Evolutionary conservation across 768 basidiomycete genomes (phyloP).

Genomic region (Amanita rubescens): DNA sequence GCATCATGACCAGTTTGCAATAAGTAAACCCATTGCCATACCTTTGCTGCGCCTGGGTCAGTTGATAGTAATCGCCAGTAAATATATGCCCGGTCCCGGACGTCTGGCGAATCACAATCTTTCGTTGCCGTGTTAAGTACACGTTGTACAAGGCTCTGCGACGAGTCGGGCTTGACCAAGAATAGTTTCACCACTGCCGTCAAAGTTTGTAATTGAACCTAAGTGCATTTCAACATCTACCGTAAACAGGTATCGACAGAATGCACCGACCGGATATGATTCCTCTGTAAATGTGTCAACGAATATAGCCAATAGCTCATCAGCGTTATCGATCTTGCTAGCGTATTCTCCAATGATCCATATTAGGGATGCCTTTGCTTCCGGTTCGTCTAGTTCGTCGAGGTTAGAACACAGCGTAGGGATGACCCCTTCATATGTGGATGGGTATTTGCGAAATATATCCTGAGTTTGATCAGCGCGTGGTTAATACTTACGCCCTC

Average conservation of each 20-base stretch:
- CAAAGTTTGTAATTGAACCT: constrained; percentile 75
- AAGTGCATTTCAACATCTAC: constrained; percentile 3
- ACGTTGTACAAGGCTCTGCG: constrained; percentile 88
- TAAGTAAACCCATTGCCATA: constrained; percentile 18
- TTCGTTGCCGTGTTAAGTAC: constrained; percentile 93
- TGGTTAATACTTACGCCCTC: not conserved
- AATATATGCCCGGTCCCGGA: constrained; percentile 94
- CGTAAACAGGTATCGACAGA: not conserved
- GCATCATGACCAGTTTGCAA: not conserved
- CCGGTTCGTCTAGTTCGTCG: constrained; percentile 95
- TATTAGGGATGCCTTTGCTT: constrained; percentile 95
- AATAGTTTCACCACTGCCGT: constrained; percentile 97
- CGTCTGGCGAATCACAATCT: constrained; percentile 94
- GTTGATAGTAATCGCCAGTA: constrained; percentile 95
- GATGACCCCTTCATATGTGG: constrained; percentile 94
- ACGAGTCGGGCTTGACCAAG: constrained; percentile 88
- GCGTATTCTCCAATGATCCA: constrained; percentile 99
- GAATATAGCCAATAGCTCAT: constrained; percentile 84
- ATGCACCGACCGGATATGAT: constrained; percentile 65
- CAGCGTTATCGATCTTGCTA: constrained; percentile 94
- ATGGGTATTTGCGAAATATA: constrained; percentile 96
- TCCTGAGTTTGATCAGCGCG: constrained; percentile 45
- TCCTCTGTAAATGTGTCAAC: constrained; percentile 93
- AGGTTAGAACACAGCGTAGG: constrained; percentile 91
- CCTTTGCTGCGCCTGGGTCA: constrained; percentile 94